Evolutionary conservation across 352 stramenopile genomes (phyloP), one percentile per base, ranked within the genome.

Genomic region (Saprolegnia parasitica): DNA sequence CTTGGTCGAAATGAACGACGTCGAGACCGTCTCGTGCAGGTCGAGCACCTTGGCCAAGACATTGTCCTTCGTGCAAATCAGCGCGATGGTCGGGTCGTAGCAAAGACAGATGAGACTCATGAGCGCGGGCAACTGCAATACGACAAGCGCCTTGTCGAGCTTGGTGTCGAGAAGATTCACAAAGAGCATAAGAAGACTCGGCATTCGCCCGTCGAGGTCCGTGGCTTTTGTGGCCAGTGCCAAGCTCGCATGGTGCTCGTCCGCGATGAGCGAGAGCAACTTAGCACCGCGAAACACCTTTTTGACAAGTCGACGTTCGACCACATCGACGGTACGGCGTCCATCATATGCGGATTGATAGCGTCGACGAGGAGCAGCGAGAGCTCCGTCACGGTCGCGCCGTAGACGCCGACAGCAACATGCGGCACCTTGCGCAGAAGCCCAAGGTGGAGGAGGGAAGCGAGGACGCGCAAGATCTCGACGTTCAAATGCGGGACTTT

Each of bases 391-490:
- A 70, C 10, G 5, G 45, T 39, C 10, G 49, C 29, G 16, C n/a
- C 42, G 26, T 55, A 70, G 32, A 70, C 63, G 47, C 26, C 63
- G 23, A 63, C 35, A 0, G 46, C 13, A 26, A 62, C 13, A 24
- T 62, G 63, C 21, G 46, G 63, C n/a, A 70, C 54, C 24, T 70
- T 70, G n/a, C 63, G 45, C 29, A 61, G 39, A 16, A 70, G 23
- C 24, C 63, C 63, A 3, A 70, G 50, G 23, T 70, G 42, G 16
- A 70, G 23, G 18, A 70, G 21, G 9, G 26, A 49, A 15, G 39
- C 63, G 6, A 70, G 26, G 20, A 70, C 29, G 13, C 50, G 63
- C 20, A 70, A 62, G 20, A 70, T 24, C 11, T 70, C 63, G 15
- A 70, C 21, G 10, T 60, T 52, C 18, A 70, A 26, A 8, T 52